Evolutionary conservation across 805 yeast species (phyloP).

Genomic region (Starmerella powellii): DNA sequence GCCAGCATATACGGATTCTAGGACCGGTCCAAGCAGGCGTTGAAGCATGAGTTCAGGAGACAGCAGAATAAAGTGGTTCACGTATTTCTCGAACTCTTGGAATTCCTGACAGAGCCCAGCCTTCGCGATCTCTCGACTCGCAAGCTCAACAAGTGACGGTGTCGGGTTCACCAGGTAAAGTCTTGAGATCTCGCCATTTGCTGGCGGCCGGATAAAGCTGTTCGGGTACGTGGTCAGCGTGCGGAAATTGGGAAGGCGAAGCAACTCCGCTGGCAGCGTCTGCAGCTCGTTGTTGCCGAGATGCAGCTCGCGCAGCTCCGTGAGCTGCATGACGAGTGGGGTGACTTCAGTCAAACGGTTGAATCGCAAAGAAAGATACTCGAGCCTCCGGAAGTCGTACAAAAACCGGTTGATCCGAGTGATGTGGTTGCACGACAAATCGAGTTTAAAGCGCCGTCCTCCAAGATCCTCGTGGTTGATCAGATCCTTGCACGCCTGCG

Average conservation of each 20-base stretch:
- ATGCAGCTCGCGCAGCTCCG: constrained; percentile 28
- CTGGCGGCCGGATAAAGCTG: constrained; percentile 25
- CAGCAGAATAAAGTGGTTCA: neutral
- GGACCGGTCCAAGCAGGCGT: neutral
- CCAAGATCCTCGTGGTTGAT: constrained; percentile 20
- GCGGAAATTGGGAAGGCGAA: constrained; percentile 23
- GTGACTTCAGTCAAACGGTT: constrained; percentile 29
- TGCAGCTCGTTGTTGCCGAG: constrained; percentile 29
- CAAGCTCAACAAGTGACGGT: constrained; percentile 14
- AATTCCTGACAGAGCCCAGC: neutral
- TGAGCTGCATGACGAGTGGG: constrained; percentile 26
- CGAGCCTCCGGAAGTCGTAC: constrained; percentile 28
- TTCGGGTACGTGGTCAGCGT: constrained; percentile 31
- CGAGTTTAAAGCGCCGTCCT: constrained; percentile 25
- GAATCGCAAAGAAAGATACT: constrained; percentile 29
- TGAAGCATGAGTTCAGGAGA: neutral
- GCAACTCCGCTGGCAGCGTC: constrained; percentile 30
- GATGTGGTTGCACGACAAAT: constrained; percentile 26
- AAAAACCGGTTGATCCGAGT: constrained; percentile 24
- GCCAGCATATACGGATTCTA: constrained; percentile 7
- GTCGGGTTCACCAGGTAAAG: neutral
- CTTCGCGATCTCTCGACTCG: constrained; percentile 12
- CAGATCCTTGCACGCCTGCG: constrained; percentile 30
- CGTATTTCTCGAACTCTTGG: neutral
- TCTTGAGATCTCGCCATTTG: neutral